Conservation (phyloP, 1,284 basidiomycete genomes). For the Cutaneotrichosporon curvatum region DNA sequence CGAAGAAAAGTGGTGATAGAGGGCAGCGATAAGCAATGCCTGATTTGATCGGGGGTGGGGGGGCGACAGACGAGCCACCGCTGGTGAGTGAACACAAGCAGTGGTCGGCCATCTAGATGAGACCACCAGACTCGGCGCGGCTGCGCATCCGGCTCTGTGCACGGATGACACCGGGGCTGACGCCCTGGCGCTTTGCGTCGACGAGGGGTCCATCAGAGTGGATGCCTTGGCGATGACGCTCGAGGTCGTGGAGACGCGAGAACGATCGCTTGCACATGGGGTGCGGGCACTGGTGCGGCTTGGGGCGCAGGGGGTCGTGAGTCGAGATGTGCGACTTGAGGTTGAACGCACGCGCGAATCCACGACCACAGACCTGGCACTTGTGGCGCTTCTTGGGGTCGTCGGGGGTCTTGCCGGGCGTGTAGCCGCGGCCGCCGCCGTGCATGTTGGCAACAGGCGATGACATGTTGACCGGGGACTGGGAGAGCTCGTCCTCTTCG, state of each 20-base stretch:
- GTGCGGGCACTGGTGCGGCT: conserved; percentile 46
- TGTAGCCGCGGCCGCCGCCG: conserved; percentile 45
- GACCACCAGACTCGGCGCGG: conserved; percentile 36
- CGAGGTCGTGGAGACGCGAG: conserved; percentile 47
- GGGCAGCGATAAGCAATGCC: conserved; percentile 38
- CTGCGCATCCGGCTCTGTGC: conserved; percentile 40
- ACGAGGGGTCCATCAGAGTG: conserved; percentile 46
- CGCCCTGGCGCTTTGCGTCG: conserved; percentile 43
- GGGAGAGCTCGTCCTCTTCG: conserved; percentile 15
- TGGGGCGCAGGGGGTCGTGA: conserved; percentile 46
- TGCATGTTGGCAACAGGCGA: conserved; percentile 34
- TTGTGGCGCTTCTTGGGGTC: conserved; percentile 48
- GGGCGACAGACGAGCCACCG: conserved; percentile 1
- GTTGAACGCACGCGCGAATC: conserved; percentile 47
- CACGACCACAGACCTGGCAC: conserved; percentile 45
- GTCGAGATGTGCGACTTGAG: conserved; percentile 47
- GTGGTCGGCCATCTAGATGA: conserved; percentile 25
- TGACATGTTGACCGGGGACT: conserved; percentile 9
- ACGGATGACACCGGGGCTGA: conserved; percentile 40
- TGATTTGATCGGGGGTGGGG: conserved; percentile 22
- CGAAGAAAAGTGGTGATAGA: conserved; percentile 12
- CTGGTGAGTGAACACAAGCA: neutral
- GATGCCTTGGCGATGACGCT: conserved; percentile 47
- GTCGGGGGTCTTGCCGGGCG: conserved; percentile 46
- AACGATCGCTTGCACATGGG: conserved; percentile 44